These are phyloP conservation scores for Allantophomopsis cytisporea DNA, from an alignment of 2,329 filamentous ascomycete species.

Conservation along the genomic window DNA sequence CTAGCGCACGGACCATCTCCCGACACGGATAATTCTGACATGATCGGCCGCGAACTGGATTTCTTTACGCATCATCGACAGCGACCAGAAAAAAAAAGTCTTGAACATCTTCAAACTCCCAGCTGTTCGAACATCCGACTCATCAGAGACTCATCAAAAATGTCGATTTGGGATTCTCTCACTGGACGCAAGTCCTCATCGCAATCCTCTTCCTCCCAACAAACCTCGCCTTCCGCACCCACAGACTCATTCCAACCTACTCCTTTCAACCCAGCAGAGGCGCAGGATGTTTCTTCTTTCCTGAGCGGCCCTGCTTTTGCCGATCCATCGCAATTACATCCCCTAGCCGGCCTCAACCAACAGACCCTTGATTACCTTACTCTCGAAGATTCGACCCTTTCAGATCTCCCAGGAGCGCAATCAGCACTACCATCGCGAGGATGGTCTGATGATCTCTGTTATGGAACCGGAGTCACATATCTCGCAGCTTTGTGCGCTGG, in stretches of 20 bases:
- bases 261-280: slow-evolving; percentile 57
- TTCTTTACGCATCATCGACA: not conserved
- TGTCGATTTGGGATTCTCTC: slow-evolving; percentile 24
- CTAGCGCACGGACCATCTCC: slow-evolving; percentile 2
- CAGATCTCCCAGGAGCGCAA: slow-evolving; percentile 71
- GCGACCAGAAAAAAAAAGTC: not conserved
- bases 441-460: slow-evolving; percentile 97
- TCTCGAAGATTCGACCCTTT: slow-evolving; percentile 82
- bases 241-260: slow-evolving; percentile 33
- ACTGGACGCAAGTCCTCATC: slow-evolving; percentile 20
- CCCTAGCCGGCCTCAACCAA: slow-evolving; percentile 83
- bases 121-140: slow-evolving; percentile 2
- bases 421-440: slow-evolving; percentile 88
- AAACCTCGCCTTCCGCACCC: slow-evolving; percentile 6
- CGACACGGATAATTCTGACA: slow-evolving; percentile 1
- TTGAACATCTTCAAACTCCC: not conserved
- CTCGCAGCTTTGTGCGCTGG: slow-evolving; percentile 74
- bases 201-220: slow-evolving; percentile 3
- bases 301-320: slow-evolving; percentile 63
- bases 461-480: slow-evolving; percentile 92
- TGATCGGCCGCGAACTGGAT: not conserved
- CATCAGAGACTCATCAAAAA: slow-evolving; percentile 8
- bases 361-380: slow-evolving; percentile 90
- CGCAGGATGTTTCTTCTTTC: slow-evolving; percentile 77
- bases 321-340: slow-evolving; percentile 82